phyloP scores from a whole-genome alignment of 371 early-diverging fungal genomes.

The Saksenaea oblongispora region DNA sequence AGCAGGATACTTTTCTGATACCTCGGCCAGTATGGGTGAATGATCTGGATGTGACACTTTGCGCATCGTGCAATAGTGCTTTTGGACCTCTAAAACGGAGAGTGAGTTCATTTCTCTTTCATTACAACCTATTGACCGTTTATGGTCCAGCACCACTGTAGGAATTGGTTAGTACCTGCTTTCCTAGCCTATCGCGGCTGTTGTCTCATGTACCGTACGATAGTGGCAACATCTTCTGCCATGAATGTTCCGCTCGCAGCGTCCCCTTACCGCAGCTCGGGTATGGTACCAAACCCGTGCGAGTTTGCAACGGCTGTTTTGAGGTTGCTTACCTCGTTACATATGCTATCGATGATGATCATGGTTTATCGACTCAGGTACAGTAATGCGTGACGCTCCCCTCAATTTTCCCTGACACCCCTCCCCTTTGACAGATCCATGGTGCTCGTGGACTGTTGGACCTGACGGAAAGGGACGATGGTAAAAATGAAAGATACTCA shows the following conservation, averaged over 20 bases:
- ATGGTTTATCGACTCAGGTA: slow-evolving; percentile 64
- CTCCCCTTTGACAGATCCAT: slow-evolving; percentile 46
- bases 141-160: slow-evolving; percentile 60
- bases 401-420: not conserved
- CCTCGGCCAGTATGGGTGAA: slow-evolving; percentile 56
- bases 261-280: slow-evolving; percentile 66
- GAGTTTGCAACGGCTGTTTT: slow-evolving; percentile 65
- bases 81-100: slow-evolving; percentile 51
- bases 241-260: slow-evolving; percentile 59
- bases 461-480: slow-evolving; percentile 58
- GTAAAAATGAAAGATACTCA: slow-evolving; percentile 16
- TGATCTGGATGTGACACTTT: slow-evolving; percentile 45
- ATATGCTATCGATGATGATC: slow-evolving; percentile 63
- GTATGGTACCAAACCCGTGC: slow-evolving; percentile 57
- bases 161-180: slow-evolving; percentile 57
- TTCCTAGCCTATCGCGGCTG: not conserved
- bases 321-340: slow-evolving; percentile 66
- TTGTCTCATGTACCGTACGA: not conserved
- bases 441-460: slow-evolving; percentile 65
- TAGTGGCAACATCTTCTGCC: slow-evolving; percentile 67
- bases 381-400: not conserved
- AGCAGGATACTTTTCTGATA: slow-evolving; percentile 35
- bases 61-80: slow-evolving; percentile 34
- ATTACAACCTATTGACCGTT: not conserved
- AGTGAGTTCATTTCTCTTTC: slow-evolving; percentile 24